Conservation (phyloP, 2,329 filamentous ascomycete species). For the Aspergillus pseudotamarii region DNA sequence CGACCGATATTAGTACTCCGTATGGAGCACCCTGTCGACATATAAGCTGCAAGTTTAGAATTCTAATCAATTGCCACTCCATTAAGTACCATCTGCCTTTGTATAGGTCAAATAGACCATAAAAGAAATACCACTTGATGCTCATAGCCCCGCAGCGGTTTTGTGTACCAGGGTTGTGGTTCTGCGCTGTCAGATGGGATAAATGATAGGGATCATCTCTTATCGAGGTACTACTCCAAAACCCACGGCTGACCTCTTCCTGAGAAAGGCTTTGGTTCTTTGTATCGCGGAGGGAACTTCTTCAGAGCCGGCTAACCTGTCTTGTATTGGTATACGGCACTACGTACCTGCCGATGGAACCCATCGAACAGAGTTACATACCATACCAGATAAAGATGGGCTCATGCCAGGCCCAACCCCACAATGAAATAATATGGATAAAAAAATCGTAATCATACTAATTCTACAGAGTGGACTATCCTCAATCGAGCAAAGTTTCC, state of each 20-base stretch:
- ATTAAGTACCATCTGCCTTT: neutral
- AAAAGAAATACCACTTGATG: neutral
- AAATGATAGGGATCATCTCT: constrained; percentile 13
- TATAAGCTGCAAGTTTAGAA: constrained; percentile 4
- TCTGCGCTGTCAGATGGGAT: constrained; percentile 25
- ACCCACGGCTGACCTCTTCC: neutral
- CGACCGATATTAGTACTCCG: neutral
- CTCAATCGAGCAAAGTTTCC: constrained; percentile 1
- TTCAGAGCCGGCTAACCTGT: neutral
- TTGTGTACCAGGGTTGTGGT: constrained; percentile 24
- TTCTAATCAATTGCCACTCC: constrained; percentile 4
- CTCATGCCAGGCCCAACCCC: constrained; percentile 19
- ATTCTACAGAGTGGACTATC: neutral
- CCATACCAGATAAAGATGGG: constrained; percentile 19
- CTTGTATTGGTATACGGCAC: neutral
- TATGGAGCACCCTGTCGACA: neutral
- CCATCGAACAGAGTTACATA: constrained; percentile 21
- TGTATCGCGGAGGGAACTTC: neutral
- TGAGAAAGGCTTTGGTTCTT: neutral
- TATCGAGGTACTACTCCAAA: neutral
- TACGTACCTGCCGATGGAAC: constrained; percentile 7
- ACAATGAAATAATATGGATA: constrained; percentile 17
- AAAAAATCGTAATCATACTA: constrained; percentile 12
- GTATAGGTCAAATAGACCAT: neutral
- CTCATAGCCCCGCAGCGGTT: constrained; percentile 25